Conservation (phyloP, 2,329 filamentous ascomycete genomes). For the Monilinia polystroma region DNA sequence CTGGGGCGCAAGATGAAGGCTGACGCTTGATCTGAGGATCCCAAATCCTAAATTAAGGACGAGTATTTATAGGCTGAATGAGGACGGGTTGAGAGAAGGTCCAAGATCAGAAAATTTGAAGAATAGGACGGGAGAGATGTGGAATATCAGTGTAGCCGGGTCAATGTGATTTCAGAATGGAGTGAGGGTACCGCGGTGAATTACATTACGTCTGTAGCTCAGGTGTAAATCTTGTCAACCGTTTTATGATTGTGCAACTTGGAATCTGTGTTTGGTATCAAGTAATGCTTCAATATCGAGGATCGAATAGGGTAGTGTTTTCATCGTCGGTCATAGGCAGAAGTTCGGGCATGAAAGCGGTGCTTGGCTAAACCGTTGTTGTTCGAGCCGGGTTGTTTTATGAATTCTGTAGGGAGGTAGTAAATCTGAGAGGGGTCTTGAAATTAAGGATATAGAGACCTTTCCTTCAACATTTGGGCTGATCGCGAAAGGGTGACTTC, state of each 20-base stretch:
- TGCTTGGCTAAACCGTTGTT: background rate
- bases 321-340: background rate
- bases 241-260: background rate
- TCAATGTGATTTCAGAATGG: background rate
- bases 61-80: too few species aligned
- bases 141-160: too few species aligned
- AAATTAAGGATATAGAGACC: background rate
- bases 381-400: background rate
- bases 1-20: too few species aligned
- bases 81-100: too few species aligned
- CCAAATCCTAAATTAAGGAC: too few species aligned
- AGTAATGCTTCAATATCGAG: background rate
- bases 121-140: too few species aligned
- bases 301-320: background rate
- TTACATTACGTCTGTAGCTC: background rate
- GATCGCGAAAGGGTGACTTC: too few species aligned
- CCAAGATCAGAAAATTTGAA: too few species aligned
- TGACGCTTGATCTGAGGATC: too few species aligned
- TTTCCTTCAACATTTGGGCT: background rate
- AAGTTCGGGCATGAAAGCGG: background rate
- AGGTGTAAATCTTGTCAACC: background rate
- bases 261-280: background rate
- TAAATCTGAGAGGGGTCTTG: background rate
- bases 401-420: background rate
- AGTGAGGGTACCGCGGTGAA: background rate